These are phyloP conservation scores for Lupinus albus DNA, from an alignment of 306 rosid species.

Conservation along the genomic window DNA sequence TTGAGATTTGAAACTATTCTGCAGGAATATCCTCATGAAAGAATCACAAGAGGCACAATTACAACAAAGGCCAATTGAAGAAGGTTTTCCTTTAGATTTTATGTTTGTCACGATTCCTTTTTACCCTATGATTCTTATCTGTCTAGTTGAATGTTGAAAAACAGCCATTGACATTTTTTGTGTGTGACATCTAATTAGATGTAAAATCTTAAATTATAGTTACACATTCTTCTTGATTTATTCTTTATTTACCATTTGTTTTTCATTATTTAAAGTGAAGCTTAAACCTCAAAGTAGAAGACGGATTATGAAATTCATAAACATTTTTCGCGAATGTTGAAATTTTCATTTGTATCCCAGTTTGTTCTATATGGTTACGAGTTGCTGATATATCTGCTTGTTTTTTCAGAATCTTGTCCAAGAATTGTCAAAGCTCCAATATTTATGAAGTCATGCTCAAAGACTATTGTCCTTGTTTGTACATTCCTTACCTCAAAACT, in stretches of 20 bases:
- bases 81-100: conserved; percentile 57
- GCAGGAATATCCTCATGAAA: conserved; percentile 68
- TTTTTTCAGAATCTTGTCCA: conserved; percentile 60
- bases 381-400: conserved; percentile 34
- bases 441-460: conserved; percentile 57
- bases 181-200: neutral
- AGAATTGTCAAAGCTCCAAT: conserved; percentile 55
- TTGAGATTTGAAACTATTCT: conserved; percentile 27
- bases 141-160: conserved; percentile 9
- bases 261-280: conserved; percentile 25
- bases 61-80: conserved; percentile 55
- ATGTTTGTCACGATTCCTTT: conserved; percentile 24
- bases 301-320: neutral
- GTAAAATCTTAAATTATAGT: conserved; percentile 13
- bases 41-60: conserved; percentile 63
- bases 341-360: neutral
- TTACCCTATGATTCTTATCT: conserved; percentile 17
- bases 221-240: conserved; percentile 19
- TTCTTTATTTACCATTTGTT: conserved; percentile 19
- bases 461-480: conserved; percentile 95
- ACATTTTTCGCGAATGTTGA: conserved; percentile 7
- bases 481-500: conserved; percentile 76
- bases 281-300: conserved; percentile 22
- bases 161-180: neutral
- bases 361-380: conserved; percentile 24